Evolutionary conservation across 331 rosid species (phyloP).

Genomic region (Malus hybrid): DNA sequence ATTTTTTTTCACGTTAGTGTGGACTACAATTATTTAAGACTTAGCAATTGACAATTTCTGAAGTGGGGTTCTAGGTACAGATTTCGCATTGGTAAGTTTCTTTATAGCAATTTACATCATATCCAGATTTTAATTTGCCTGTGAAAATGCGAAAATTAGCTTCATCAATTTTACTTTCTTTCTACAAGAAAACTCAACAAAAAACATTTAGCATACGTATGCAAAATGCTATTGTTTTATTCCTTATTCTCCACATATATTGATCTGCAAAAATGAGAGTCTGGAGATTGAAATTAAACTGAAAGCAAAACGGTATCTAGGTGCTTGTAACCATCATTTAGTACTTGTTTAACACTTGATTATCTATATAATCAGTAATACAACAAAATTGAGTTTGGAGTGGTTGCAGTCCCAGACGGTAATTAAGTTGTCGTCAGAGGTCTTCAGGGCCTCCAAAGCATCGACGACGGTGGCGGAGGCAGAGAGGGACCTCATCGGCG

Average conservation of each 20-base stretch:
- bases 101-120: not conserved
- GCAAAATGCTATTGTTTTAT: not conserved
- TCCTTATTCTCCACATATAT: not conserved
- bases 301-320: not conserved
- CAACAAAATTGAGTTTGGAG: not conserved
- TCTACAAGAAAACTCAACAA: not conserved
- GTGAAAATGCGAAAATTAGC: not conserved
- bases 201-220: not conserved
- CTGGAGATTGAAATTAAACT: not conserved
- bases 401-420: conserved; percentile 69
- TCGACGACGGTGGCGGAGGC: conserved; percentile 57
- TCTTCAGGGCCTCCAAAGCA: conserved; percentile 50
- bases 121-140: conserved; percentile 25
- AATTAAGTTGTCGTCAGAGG: conserved; percentile 54
- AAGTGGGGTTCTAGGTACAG: conserved; percentile 12
- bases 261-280: not conserved
- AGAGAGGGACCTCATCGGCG: conserved; percentile 46
- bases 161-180: not conserved
- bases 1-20: too few species aligned
- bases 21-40: not conserved
- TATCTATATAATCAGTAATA: not conserved
- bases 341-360: not conserved
- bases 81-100: conserved; percentile 12
- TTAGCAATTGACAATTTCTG: conserved; percentile 18
- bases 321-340: not conserved